phyloP scores from a whole-genome alignment of 768 basidiomycete genomes.

The Glaciozyma antarctica region DNA sequence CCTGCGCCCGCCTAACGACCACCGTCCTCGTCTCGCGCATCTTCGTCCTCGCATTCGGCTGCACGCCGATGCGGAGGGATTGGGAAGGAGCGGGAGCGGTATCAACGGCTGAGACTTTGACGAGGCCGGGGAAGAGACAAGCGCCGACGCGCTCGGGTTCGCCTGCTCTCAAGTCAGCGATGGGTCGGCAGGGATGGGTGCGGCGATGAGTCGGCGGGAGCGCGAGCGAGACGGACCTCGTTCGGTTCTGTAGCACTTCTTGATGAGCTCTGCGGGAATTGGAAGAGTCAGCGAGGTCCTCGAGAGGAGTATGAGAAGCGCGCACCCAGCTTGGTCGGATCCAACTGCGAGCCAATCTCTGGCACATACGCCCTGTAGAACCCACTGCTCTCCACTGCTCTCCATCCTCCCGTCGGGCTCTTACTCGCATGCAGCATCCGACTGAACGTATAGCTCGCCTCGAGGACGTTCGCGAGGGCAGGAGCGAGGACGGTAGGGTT shows the following conservation, averaged over 20 bases:
- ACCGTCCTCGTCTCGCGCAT: constrained; percentile 46
- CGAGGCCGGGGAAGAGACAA: constrained; percentile 77
- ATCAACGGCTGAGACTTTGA: constrained; percentile 53
- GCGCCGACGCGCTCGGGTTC: constrained; percentile 68
- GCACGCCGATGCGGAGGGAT: constrained; percentile 13
- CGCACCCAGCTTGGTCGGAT: constrained; percentile 56
- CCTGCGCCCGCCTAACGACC: constrained; percentile 73
- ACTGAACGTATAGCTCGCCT: constrained; percentile 66
- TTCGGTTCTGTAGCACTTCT: constrained; percentile 68
- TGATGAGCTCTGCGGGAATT: constrained; percentile 56
- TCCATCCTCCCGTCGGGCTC: constrained; percentile 44
- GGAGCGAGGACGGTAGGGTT: constrained; percentile 30
- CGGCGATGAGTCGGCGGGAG: no score
- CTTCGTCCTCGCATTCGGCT: constrained; percentile 36
- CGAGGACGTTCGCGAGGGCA: constrained; percentile 53
- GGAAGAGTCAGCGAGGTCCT: background rate
- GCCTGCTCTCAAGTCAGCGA: constrained; percentile 40
- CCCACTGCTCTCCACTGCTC: constrained; percentile 47
- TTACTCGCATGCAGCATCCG: constrained; percentile 73
- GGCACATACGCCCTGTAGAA: constrained; percentile 69
- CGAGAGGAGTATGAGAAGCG: background rate
- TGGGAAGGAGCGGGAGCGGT: constrained; percentile 38
- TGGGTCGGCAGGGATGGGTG: background rate
- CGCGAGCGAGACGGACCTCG: constrained; percentile 12
- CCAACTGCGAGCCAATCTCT: constrained; percentile 64